These are phyloP conservation scores for Salix brachista DNA, from an alignment of 345 rosid genomes.

Conservation along the genomic window DNA sequence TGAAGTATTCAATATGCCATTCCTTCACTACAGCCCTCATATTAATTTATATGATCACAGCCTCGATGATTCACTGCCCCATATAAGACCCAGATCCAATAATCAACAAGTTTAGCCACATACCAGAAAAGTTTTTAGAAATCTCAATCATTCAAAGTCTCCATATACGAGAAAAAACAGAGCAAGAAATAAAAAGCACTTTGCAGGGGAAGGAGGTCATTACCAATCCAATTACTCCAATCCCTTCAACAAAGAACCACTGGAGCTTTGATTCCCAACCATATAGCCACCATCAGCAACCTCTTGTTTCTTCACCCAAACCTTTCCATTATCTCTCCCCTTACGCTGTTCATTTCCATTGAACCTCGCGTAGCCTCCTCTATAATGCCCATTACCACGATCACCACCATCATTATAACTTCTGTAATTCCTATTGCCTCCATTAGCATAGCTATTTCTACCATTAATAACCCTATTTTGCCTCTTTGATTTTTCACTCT, in stretches of 20 bases:
- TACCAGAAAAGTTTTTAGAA: too few species aligned
- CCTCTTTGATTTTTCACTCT: not conserved
- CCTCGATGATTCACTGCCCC: not conserved
- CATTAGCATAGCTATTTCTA: not conserved
- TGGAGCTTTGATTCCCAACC: slow-evolving; percentile 9
- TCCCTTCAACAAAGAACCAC: not conserved
- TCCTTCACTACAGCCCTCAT: not conserved
- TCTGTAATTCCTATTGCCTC: not conserved
- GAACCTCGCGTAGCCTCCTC: not conserved
- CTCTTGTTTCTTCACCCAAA: slow-evolving; percentile 48
- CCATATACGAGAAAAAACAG: not conserved
- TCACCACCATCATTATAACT: not conserved
- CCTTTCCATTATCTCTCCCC: slow-evolving; percentile 10
- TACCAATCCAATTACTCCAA: slow-evolving; percentile 1
- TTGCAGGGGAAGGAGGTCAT: not conserved
- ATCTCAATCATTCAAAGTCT: not conserved
- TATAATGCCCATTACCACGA: not conserved
- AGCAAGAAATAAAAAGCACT: not conserved
- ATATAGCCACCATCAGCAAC: slow-evolving; percentile 11
- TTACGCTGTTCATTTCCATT: not conserved
- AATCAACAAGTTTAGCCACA: not conserved
- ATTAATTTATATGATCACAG: not conserved
- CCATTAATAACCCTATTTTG: slow-evolving; percentile 4
- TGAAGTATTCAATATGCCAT: not conserved
- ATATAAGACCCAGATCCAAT: not conserved